Percentiles rank a stretch among this genome's conserved stretches.
phyloP scores from a whole-genome alignment of 805 yeast genomes.

The Candida cerambycidarum region DNA sequence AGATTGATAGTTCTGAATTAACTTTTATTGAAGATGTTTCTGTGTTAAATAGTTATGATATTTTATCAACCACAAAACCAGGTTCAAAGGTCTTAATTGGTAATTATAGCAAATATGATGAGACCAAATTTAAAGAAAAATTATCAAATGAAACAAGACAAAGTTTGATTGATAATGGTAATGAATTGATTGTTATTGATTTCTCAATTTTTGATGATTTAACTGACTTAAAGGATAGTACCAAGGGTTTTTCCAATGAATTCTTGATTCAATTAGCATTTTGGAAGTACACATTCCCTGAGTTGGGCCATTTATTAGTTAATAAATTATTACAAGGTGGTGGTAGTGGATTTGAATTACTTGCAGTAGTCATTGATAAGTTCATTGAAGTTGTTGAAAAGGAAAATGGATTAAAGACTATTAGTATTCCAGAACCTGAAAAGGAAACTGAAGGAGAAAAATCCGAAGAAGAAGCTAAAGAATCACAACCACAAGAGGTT shows the following conservation, averaged over 20 bases:
- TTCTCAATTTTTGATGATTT: constrained; percentile 61
- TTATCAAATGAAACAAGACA: constrained; percentile 56
- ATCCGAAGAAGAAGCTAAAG: constrained; percentile 19
- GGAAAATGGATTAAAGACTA: constrained; percentile 37
- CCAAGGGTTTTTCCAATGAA: constrained; percentile 71
- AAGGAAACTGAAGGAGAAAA: constrained; percentile 8
- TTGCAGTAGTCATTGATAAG: constrained; percentile 68
- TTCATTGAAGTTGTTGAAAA: constrained; percentile 60
- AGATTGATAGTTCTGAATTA: constrained; percentile 61
- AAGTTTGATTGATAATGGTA: constrained; percentile 50
- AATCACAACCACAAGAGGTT: constrained; percentile 21
- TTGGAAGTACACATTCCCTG: constrained; percentile 71
- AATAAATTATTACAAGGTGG: constrained; percentile 78
- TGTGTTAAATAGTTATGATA: constrained; percentile 58
- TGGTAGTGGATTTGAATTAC: constrained; percentile 77
- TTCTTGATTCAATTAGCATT: constrained; percentile 79
- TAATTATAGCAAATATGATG: constrained; percentile 32
- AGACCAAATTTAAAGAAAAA: constrained; percentile 52
- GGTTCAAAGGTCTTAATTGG: constrained; percentile 57
- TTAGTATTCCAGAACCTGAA: constrained; percentile 8
- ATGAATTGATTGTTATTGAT: constrained; percentile 60
- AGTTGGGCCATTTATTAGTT: constrained; percentile 62
- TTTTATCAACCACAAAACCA: constrained; percentile 56
- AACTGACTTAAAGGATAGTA: constrained; percentile 48
- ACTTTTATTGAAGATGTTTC: constrained; percentile 61